Conservation (phyloP, 1,284 basidiomycete species). For the Agroathelia rolfsii region DNA sequence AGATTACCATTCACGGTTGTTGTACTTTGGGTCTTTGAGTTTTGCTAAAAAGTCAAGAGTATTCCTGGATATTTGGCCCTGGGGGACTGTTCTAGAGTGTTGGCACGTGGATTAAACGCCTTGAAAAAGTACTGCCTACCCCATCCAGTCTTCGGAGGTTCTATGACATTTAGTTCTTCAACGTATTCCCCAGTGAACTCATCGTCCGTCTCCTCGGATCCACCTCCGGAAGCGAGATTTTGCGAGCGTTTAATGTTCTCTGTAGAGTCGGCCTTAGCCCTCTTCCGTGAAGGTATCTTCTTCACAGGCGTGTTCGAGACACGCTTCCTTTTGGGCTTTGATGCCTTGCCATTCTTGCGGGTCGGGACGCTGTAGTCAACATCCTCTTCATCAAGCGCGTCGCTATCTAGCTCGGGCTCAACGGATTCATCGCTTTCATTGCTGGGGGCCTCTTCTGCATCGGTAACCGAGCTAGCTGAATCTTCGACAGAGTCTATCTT, state of each 20-base stretch:
- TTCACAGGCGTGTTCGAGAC: conserved; percentile 12
- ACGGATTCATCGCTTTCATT: conserved; percentile 10
- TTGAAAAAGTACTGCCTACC: conserved; percentile 36
- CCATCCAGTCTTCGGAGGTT: conserved; percentile 72
- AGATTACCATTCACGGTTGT: conserved; percentile 79
- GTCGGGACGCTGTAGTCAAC: conserved; percentile 17
- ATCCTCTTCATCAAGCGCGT: conserved; percentile 23
- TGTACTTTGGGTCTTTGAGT: conserved; percentile 66
- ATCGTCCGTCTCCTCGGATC: conserved; percentile 16
- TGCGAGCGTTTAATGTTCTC: conserved; percentile 15
- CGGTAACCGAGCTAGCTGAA: no score
- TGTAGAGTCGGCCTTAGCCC: conserved; percentile 20
- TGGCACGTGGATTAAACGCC: background rate
- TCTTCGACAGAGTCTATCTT: no score
- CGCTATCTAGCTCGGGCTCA: conserved; percentile 21
- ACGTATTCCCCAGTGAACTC: conserved; percentile 30
- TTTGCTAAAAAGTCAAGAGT: conserved; percentile 70
- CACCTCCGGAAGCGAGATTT: no score
- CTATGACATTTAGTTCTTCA: conserved; percentile 48
- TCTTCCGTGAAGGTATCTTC: conserved; percentile 16
- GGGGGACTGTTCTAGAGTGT: conserved; percentile 45
- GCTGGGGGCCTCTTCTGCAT: no score
- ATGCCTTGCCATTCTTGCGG: conserved; percentile 5
- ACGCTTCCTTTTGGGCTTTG: conserved; percentile 12
- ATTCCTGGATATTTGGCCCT: conserved; percentile 80